phyloP scores from a whole-genome alignment of 2,329 filamentous ascomycete genomes.

The Fusarium secorum region DNA sequence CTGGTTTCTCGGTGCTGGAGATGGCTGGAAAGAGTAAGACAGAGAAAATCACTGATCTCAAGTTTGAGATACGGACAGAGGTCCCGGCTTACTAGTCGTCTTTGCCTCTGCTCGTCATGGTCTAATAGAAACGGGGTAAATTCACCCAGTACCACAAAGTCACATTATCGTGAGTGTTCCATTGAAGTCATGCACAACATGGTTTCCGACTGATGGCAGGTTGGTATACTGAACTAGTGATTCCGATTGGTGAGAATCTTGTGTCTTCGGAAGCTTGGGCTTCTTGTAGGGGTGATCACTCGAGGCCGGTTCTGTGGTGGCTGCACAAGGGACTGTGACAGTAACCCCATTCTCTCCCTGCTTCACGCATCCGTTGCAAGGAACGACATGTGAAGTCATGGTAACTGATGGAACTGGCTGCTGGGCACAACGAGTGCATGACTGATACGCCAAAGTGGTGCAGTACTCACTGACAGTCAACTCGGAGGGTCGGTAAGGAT shows the following conservation, averaged over 20 bases:
- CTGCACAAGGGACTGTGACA: neutral
- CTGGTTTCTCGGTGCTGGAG: slow-evolving; percentile 57
- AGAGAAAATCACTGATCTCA: neutral
- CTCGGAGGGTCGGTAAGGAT: neutral
- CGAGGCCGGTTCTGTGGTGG: neutral
- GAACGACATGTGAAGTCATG: neutral
- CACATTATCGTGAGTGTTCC: neutral
- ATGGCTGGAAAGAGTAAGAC: slow-evolving; percentile 49
- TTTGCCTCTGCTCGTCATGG: neutral
- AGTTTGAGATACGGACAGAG: neutral
- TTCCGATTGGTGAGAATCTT: neutral
- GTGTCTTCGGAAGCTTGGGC: neutral
- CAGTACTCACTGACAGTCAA: neutral
- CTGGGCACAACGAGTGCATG: neutral
- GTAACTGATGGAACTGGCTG: neutral
- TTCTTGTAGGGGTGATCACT: neutral
- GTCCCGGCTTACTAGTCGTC: too few relatives aligned
- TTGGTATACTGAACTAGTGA: neutral
- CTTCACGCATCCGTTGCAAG: neutral
- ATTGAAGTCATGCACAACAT: neutral
- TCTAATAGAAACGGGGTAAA: neutral
- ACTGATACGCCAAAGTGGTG: neutral
- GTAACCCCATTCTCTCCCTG: neutral
- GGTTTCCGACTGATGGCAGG: neutral
- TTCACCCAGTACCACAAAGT: too few relatives aligned